Evolutionary conservation across 768 basidiomycete species (phyloP).

Genomic region (Tylopilus cervinicoccineus): DNA sequence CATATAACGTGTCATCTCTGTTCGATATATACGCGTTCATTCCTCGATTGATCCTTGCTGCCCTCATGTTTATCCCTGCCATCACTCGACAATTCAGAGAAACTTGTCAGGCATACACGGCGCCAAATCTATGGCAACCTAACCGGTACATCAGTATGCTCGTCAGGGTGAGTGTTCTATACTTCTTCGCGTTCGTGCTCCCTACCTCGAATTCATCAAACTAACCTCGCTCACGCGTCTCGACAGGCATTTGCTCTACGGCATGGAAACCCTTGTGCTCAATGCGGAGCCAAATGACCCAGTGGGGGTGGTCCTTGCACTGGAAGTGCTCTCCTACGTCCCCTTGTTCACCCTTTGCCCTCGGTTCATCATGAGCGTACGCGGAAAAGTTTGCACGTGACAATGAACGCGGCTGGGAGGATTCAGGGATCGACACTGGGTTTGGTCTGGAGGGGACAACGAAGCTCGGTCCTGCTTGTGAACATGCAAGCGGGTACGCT

Average conservation of each 20-base stretch:
- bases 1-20: background rate
- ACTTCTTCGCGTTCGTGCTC: background rate
- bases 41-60: background rate
- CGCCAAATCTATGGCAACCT: background rate
- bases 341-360: background rate
- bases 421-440: background rate
- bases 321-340: background rate
- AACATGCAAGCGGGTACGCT: background rate
- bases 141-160: background rate
- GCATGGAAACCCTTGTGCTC: background rate
- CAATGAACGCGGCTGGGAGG: too few species aligned
- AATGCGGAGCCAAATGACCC: too few species aligned
- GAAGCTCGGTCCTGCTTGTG: background rate
- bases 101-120: background rate
- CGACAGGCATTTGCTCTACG: background rate
- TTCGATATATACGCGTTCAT: background rate
- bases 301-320: background rate
- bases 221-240: background rate
- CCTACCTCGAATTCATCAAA: background rate
- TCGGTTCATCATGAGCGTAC: slow-evolving; percentile 1
- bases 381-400: background rate
- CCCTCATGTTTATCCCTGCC: background rate
- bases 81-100: background rate
- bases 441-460: background rate
- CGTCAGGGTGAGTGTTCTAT: background rate